phyloP scores from a whole-genome alignment of 1,139 yeast species.

The Hanseniaspora sp. region DNA sequence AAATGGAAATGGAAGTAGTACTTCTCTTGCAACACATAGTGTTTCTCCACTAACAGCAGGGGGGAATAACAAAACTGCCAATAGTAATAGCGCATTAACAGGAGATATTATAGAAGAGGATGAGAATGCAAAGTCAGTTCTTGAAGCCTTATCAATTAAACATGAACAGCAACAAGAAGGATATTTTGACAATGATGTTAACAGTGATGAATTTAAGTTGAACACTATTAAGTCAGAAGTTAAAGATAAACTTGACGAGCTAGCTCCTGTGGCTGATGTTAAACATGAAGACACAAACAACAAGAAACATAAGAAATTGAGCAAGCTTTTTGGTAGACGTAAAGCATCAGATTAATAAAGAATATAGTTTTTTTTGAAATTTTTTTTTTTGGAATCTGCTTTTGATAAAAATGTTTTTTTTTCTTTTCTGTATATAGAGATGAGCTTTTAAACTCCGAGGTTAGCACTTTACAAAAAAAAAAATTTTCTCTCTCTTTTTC shows the following conservation, averaged over 20 bases:
- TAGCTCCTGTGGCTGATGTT: neutral
- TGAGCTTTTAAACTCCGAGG: neutral
- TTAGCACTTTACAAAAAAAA: neutral
- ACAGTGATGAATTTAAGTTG: conserved; percentile 8
- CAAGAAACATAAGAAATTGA: conserved; percentile 2
- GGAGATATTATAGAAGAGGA: neutral
- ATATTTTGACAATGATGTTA: neutral
- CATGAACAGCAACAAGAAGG: neutral
- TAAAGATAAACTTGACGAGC: neutral
- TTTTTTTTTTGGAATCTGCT: too few species aligned
- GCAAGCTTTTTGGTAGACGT: conserved; percentile 12
- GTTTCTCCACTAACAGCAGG: neutral
- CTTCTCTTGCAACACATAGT: neutral
- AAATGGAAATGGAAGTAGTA: neutral
- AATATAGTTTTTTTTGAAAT: neutral
- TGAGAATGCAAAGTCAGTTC: neutral
- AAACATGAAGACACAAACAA: neutral
- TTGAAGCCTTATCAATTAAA: too few species aligned
- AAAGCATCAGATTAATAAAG: neutral
- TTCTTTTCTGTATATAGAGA: neutral
- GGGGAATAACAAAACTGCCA: neutral
- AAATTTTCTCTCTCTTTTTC: neutral
- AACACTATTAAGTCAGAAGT: neutral
- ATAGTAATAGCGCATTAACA: neutral
- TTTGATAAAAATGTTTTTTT: too few species aligned